Base-by-base conservation (phyloP, 2,329 filamentous ascomycete genomes). In the Xenoacremonium recifei region DNA sequence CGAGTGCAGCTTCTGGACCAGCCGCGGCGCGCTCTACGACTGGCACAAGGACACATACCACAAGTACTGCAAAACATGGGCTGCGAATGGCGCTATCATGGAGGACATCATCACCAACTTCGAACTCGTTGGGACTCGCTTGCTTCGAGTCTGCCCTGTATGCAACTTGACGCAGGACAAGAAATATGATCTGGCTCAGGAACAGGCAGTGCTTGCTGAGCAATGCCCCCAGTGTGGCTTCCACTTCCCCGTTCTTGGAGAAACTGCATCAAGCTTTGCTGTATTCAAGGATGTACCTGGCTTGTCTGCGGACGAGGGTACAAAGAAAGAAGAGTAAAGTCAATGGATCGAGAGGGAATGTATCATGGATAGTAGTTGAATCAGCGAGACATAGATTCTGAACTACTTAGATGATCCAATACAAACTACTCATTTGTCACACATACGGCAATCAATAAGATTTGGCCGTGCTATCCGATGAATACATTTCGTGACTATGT, bases 31-130 rank as follows among this genome's bases (percentile, higher is more conserved):
- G 1, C 35, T 51, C 2, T 49, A 51, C 11, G 30, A 47, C 29
- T 54, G 42, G 37, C 42, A 54, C 10, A 54, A 45, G 32, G 49
- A 44, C 9, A 54, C 37, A 1, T 53, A 54, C 21, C 34, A 49
- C 16, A 51, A 51, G 21, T 34, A 51, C 42, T 51, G 37, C 27
- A 50, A 54, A 23, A 12, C 41, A 6, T 51, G 35, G 42, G 48
- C 48, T 0, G 45, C 34, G 0, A 51, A 51, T 9, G 43, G 45
- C 3, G 50, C 42, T 25, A 54, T 54, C 11, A 50, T 54, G 40
- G 50, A 54, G 29, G 50, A 45, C 5, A 48, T 54, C 3, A 44
- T 45, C 4, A 51, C 45, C n/a, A 54, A 53, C 20, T 54, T 45
- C 12, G 45, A 54, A 39, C 50, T 53, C 5, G 29, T 47, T 5